Evolutionary conservation across 2,329 filamentous ascomycete genomes (phyloP).

Genomic region (Juglanconis oblonga): DNA sequence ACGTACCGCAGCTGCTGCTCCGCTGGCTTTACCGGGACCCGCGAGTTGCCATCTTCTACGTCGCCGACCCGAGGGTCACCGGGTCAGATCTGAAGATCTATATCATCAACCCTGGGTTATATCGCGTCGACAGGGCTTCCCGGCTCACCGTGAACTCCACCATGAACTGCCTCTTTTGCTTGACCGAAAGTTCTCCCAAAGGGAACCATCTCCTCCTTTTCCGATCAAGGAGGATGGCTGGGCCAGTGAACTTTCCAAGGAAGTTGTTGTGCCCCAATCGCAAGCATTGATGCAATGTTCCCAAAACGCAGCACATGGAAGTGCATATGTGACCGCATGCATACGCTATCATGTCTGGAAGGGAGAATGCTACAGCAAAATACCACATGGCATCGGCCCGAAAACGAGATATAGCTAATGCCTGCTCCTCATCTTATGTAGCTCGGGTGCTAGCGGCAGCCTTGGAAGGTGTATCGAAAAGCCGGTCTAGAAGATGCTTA

Average conservation of each 20-base stretch:
- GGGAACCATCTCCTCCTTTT: conserved; percentile 45
- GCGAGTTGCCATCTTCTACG: conserved; percentile 41
- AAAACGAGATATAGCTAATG: background rate
- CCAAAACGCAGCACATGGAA: background rate
- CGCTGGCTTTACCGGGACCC: conserved; percentile 27
- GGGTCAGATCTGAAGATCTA: conserved; percentile 38
- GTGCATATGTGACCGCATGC: background rate
- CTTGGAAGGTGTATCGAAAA: conserved; percentile 35
- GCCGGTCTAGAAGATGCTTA: conserved; percentile 31
- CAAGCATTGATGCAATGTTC: background rate
- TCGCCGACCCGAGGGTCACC: conserved; percentile 43
- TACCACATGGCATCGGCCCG: background rate
- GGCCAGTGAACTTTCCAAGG: too few species aligned
- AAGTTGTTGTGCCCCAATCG: background rate
- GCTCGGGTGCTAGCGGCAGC: conserved; percentile 39
- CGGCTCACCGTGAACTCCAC: conserved; percentile 58
- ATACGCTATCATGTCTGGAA: background rate
- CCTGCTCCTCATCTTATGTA: conserved; percentile 18
- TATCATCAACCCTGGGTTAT: conserved; percentile 39
- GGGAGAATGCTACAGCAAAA: background rate
- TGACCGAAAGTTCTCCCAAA: conserved; percentile 54
- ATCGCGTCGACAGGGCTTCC: conserved; percentile 49
- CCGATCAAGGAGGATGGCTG: conserved; percentile 34
- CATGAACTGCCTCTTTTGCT: conserved; percentile 53
- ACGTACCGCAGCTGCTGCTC: conserved; percentile 17